Evolutionary conservation across 2,329 filamentous ascomycete genomes (phyloP).

Genomic region (Alternaria infectoria): DNA sequence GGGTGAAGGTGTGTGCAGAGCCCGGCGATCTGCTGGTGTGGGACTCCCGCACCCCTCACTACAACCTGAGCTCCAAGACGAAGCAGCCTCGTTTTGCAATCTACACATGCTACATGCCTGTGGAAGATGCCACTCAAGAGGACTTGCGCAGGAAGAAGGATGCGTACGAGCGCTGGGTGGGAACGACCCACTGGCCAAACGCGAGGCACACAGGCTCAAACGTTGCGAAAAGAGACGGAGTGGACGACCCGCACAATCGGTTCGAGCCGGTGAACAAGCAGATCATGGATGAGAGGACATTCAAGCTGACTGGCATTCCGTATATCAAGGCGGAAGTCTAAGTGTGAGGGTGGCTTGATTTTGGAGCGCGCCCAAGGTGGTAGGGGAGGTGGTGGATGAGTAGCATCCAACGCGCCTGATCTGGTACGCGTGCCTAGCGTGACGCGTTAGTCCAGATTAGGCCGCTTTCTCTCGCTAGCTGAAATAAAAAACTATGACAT

Average conservation of each 20-base stretch:
- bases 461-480: background rate
- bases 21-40: constrained; percentile 56
- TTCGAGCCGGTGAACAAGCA: constrained; percentile 51
- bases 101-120: constrained; percentile 49
- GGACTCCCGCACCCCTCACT: constrained; percentile 48
- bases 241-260: constrained; percentile 44
- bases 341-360: background rate
- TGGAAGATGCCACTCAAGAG: constrained; percentile 42
- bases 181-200: constrained; percentile 47
- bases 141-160: constrained; percentile 43
- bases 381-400: background rate
- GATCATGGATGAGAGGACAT: constrained; percentile 50
- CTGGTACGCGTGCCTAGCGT: background rate
- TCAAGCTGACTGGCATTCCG: constrained; percentile 57
- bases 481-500: background rate
- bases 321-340: constrained; percentile 37
- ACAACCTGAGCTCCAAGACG: constrained; percentile 40
- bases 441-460: background rate
- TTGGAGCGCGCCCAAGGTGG: background rate
- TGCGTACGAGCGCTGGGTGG: constrained; percentile 15
- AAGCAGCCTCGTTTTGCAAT: constrained; percentile 35
- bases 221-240: constrained; percentile 39
- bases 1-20: constrained; percentile 50
- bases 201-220: constrained; percentile 43
- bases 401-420: background rate